Evolutionary conservation across 257 asterid species (phyloP).

Genomic region (Leptodermis oblonga): DNA sequence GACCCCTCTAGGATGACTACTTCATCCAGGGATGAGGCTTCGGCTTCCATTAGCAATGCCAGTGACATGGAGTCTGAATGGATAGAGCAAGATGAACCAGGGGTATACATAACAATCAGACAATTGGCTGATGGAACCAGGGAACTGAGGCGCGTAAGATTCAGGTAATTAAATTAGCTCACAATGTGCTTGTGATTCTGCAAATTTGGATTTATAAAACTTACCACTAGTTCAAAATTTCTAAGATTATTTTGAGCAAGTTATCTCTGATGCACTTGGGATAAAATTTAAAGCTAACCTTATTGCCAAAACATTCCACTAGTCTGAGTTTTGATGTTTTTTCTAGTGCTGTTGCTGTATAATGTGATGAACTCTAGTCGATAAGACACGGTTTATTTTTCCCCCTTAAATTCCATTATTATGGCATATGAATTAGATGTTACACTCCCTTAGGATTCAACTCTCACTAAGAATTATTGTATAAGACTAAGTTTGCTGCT

Average conservation of each 20-base stretch:
- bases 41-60: conserved; percentile 89
- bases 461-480: too few relatives aligned
- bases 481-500: too few relatives aligned
- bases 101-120: conserved; percentile 86
- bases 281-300: background rate
- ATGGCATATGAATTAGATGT: too few relatives aligned
- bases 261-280: too few relatives aligned
- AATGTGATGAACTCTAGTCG: too few relatives aligned
- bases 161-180: conserved; percentile 49
- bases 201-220: background rate
- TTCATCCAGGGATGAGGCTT: conserved; percentile 78
- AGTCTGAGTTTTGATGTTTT: background rate
- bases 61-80: conserved; percentile 90
- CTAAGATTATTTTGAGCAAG: background rate
- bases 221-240: background rate
- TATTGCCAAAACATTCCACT: too few relatives aligned
- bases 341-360: background rate
- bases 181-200: background rate
- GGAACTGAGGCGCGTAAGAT: conserved; percentile 92
- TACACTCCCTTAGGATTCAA: too few relatives aligned
- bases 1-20: conserved; percentile 84
- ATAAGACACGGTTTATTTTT: too few relatives aligned
- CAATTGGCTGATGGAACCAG: conserved; percentile 83
- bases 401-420: too few relatives aligned
- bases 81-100: conserved; percentile 94